phyloP scores from a whole-genome alignment of 2,329 filamentous ascomycete species.

The Beauveria scarabaeidicola region DNA sequence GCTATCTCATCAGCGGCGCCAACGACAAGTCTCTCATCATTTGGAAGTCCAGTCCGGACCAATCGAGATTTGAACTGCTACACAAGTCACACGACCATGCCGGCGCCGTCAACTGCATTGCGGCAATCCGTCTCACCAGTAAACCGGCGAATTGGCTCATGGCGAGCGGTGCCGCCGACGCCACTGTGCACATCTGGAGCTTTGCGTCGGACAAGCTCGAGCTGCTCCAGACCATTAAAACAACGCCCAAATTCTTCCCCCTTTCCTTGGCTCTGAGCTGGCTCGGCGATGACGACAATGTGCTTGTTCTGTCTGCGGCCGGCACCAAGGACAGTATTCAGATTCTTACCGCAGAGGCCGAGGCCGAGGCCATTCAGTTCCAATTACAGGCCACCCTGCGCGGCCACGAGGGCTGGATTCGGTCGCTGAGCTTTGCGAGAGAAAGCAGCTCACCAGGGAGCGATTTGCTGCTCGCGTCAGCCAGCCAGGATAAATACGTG shows the following conservation, averaged over 20 bases:
- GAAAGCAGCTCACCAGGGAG: slow-evolving; percentile 46
- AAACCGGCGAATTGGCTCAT: slow-evolving; percentile 39
- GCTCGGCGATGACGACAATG: slow-evolving; percentile 43
- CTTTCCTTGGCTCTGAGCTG: slow-evolving; percentile 61
- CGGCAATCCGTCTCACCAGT: slow-evolving; percentile 29
- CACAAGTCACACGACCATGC: slow-evolving; percentile 56
- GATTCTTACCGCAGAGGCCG: slow-evolving; percentile 55
- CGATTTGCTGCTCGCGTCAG: slow-evolving; percentile 79
- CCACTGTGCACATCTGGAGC: slow-evolving; percentile 62
- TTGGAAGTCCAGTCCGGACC: slow-evolving; percentile 44
- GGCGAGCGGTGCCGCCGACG: slow-evolving; percentile 75
- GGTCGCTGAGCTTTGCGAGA: slow-evolving; percentile 69
- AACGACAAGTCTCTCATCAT: slow-evolving; percentile 70
- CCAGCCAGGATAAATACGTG: slow-evolving; percentile 96
- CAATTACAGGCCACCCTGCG: slow-evolving; percentile 65
- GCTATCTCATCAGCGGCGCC: slow-evolving; percentile 67
- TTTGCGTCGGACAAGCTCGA: slow-evolving; percentile 41
- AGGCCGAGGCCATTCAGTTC: slow-evolving; percentile 42
- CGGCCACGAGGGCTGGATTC: slow-evolving; percentile 92
- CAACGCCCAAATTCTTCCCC: slow-evolving; percentile 74
- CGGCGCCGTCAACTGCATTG: slow-evolving; percentile 66
- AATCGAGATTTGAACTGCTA: slow-evolving; percentile 29
- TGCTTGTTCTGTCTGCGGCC: slow-evolving; percentile 68
- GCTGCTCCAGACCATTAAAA: slow-evolving; percentile 62
- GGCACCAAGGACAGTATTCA: slow-evolving; percentile 80